phyloP scores from a whole-genome alignment of 768 basidiomycete species.

The Albatrellus ellisii region DNA sequence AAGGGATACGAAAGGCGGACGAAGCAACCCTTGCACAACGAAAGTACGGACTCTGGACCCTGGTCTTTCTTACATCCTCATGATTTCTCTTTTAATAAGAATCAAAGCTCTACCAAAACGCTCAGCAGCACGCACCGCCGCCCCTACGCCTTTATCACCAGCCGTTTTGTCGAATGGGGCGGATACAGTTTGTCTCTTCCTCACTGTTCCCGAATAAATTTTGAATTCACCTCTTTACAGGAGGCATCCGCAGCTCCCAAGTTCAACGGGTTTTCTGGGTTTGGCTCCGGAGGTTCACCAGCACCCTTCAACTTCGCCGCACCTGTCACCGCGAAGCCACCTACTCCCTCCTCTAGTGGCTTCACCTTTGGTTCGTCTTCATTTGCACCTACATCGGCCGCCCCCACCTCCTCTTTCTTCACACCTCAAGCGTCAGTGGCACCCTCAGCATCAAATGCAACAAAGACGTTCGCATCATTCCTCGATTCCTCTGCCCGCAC shows the following conservation, averaged over 20 bases:
- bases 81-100: conserved; percentile 23
- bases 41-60: conserved; percentile 29
- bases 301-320: background rate
- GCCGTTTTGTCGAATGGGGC: too few species aligned
- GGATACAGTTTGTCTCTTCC: too few species aligned
- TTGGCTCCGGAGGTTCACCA: background rate
- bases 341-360: background rate
- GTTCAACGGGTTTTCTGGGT: background rate
- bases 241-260: background rate
- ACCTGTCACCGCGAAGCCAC: background rate
- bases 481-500: conserved; percentile 9
- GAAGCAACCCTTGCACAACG: conserved; percentile 39
- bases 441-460: conserved; percentile 13
- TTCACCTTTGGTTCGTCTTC: conserved; percentile 19
- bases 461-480: conserved; percentile 13
- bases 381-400: background rate
- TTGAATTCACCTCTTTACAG: too few species aligned
- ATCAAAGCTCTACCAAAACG: conserved; percentile 56
- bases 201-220: too few species aligned
- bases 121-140: conserved; percentile 8
- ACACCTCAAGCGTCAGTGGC: conserved; percentile 8
- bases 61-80: background rate
- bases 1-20: conserved; percentile 46
- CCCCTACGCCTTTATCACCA: background rate
- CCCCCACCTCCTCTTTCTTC: background rate